Evolutionary conservation across 2,329 filamentous ascomycete genomes (phyloP).

Genomic region (Fusarium sp.): DNA sequence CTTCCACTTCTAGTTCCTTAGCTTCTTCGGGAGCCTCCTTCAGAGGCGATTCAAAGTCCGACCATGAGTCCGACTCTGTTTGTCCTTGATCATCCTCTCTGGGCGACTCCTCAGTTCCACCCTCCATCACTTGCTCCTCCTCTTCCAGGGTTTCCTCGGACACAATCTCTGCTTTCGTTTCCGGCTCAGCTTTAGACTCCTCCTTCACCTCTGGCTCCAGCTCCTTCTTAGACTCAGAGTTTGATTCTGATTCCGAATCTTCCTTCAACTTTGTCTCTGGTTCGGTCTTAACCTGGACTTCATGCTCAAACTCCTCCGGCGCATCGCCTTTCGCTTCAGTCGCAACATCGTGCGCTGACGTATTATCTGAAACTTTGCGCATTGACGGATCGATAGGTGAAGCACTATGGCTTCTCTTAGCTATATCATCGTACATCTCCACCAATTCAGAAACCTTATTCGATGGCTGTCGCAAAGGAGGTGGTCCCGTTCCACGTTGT

Average conservation of each 20-base stretch:
- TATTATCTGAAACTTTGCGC: constrained; percentile 22
- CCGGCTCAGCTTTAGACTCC: background rate
- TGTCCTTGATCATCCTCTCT: background rate
- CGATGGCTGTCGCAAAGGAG: constrained; percentile 42
- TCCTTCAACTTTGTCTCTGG: background rate
- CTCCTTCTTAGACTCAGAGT: background rate
- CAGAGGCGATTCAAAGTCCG: constrained; percentile 35
- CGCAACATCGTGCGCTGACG: constrained; percentile 2
- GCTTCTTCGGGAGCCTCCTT: constrained; percentile 8
- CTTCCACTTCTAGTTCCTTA: background rate
- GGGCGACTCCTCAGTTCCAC: background rate
- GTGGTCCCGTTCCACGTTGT: constrained; percentile 12
- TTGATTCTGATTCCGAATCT: background rate
- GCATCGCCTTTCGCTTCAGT: constrained; percentile 4
- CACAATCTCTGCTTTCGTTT: background rate
- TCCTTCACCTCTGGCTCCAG: background rate
- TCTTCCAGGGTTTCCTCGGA: constrained; percentile 6
- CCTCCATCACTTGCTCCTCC: background rate
- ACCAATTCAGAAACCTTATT: constrained; percentile 66
- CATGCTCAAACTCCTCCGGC: background rate
- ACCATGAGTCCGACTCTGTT: constrained; percentile 35
- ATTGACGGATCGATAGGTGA: constrained; percentile 41
- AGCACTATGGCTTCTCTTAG: constrained; percentile 40
- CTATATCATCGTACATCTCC: constrained; percentile 62
- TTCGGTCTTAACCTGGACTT: background rate